Conservation (phyloP, 805 yeast species). For the Saccharomycopsis olivae region DNA sequence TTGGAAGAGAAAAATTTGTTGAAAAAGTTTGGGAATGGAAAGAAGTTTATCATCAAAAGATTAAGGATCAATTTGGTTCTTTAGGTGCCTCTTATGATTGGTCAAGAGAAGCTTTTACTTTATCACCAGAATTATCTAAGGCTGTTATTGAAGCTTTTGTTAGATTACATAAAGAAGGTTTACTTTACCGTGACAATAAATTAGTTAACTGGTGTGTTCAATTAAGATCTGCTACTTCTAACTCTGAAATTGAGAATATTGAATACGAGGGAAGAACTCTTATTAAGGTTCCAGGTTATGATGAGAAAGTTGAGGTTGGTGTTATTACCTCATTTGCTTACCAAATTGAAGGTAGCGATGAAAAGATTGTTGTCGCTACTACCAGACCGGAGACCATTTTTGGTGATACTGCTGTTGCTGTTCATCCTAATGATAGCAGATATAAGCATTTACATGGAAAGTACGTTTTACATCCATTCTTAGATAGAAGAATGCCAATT, state of each 20-base stretch:
- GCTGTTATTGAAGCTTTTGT: conserved; percentile 91
- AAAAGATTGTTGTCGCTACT: conserved; percentile 85
- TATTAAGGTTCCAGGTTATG: conserved; percentile 82
- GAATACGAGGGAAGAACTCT: conserved; percentile 74
- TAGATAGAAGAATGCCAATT: conserved; percentile 78
- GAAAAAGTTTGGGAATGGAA: conserved; percentile 98
- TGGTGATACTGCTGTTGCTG: conserved; percentile 97
- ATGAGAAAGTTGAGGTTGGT: conserved; percentile 88
- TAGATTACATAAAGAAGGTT: conserved; percentile 85
- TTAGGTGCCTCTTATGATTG: conserved; percentile 98
- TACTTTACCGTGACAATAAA: conserved; percentile 86
- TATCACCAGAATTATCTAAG: conserved; percentile 63
- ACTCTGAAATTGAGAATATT: conserved; percentile 92
- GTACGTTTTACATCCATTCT: conserved; percentile 81
- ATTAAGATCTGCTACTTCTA: conserved; percentile 89
- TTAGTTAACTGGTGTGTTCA: conserved; percentile 95
- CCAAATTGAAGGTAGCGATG: conserved; percentile 68
- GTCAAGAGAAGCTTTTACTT: conserved; percentile 88
- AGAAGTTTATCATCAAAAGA: conserved; percentile 79
- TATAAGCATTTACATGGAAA: conserved; percentile 94
- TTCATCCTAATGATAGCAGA: conserved; percentile 90
- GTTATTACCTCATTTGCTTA: conserved; percentile 93
- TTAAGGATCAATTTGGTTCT: conserved; percentile 71
- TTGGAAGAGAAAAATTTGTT: conserved; percentile 83
- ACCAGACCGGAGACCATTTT: conserved; percentile 98